A percentile compares a stretch with the other conserved stretches of the same genome.
phyloP scores from a whole-genome alignment of 179 eudicot genomes.

The Drosera spatulata region DNA sequence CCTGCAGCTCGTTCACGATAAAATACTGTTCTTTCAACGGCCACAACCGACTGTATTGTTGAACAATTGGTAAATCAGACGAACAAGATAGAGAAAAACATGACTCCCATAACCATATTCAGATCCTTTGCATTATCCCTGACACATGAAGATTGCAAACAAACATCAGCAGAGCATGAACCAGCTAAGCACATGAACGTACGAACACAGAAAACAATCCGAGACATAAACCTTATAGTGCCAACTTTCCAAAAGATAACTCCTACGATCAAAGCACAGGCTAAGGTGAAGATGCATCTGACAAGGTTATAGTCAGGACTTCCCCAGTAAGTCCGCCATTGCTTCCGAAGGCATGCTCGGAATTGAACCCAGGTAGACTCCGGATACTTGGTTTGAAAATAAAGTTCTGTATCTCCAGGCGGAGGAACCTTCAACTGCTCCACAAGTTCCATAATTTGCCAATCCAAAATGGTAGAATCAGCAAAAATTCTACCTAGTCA shows the following conservation, averaged over 20 bases:
- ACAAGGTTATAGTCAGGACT: conserved; percentile 83
- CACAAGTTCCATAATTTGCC: conserved; percentile 58
- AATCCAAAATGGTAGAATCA: conserved; percentile 9
- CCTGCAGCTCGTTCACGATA: conserved; percentile 41
- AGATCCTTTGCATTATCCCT: conserved; percentile 51
- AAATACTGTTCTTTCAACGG: conserved; percentile 78
- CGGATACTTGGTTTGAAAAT: conserved; percentile 47
- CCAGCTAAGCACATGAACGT: background rate
- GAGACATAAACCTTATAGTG: conserved; percentile 29
- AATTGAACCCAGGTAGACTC: conserved; percentile 66
- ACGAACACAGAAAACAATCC: background rate
- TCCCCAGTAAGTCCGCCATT: conserved; percentile 94
- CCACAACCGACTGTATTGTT: conserved; percentile 76
- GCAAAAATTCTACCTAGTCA: background rate
- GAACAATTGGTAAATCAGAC: conserved; percentile 23
- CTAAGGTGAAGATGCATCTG: conserved; percentile 64
- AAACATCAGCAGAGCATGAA: background rate
- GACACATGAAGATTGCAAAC: conserved; percentile 1
- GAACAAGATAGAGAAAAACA: conserved; percentile 70
- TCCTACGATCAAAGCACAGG: conserved; percentile 61
- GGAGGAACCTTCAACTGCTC: conserved; percentile 54
- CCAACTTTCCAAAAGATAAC: conserved; percentile 72
- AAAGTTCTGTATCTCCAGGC: conserved; percentile 53
- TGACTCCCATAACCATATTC: conserved; percentile 64
- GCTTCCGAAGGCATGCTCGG: conserved; percentile 79